These are phyloP conservation scores for Lignosus rhinocerotis DNA, from an alignment of 1,284 basidiomycete genomes.

Conservation along the genomic window DNA sequence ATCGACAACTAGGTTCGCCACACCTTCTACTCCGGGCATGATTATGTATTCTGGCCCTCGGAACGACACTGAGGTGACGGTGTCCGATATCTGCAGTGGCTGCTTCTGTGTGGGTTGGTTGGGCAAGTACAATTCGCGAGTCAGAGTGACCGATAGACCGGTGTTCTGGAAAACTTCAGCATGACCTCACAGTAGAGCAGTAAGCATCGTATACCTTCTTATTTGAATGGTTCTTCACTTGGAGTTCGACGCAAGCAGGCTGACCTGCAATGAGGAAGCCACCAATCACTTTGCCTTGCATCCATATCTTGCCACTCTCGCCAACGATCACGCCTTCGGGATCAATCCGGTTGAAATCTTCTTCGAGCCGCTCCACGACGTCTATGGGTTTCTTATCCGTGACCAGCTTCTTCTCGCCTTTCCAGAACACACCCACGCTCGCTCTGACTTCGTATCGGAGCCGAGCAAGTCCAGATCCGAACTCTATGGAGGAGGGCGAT, in stretches of 20 bases:
- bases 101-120: conserved; percentile 42
- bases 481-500: conserved; percentile 67
- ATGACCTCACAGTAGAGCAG: not conserved
- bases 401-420: conserved; percentile 66
- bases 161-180: conserved; percentile 50
- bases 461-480: conserved; percentile 64
- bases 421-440: conserved; percentile 70
- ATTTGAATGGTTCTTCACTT: conserved; percentile 75
- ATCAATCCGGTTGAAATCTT: conserved; percentile 37
- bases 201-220: conserved; percentile 58
- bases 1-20: conserved; percentile 74
- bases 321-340: conserved; percentile 65
- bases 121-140: conserved; percentile 58
- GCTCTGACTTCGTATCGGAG: conserved; percentile 72
- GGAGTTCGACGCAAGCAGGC: conserved; percentile 67
- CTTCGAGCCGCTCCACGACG: conserved; percentile 58
- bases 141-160: conserved; percentile 58
- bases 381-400: conserved; percentile 60
- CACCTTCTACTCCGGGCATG: conserved; percentile 68
- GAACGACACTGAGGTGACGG: conserved; percentile 66
- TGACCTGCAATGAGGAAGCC: conserved; percentile 66
- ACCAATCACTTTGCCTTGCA: conserved; percentile 63
- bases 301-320: conserved; percentile 77
- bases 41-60: conserved; percentile 71
- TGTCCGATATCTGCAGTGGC: conserved; percentile 62